Evolutionary conservation across 2,329 filamentous ascomycete genomes (phyloP).

Genomic region (Calonectria pteridis): DNA sequence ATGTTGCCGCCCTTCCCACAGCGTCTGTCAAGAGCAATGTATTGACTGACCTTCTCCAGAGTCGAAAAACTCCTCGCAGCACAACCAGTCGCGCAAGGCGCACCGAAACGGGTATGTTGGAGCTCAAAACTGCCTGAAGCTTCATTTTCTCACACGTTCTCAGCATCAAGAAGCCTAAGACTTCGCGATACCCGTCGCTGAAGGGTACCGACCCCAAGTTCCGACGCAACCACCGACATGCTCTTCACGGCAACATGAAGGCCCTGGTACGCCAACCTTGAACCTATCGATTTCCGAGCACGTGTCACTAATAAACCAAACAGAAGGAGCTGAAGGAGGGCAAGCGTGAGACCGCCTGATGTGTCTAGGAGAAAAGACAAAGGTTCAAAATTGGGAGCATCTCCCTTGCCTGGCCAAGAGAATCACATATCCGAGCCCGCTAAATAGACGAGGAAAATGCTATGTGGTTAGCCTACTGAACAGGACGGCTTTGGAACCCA

Average conservation of each 20-base stretch:
- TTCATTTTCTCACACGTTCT: slow-evolving; percentile 33
- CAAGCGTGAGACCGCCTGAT: slow-evolving; percentile 88
- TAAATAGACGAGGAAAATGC: slow-evolving; percentile 44
- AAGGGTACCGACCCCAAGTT: slow-evolving; percentile 99
- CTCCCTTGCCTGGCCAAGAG: slow-evolving; percentile 36
- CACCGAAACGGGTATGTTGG: slow-evolving; percentile 95
- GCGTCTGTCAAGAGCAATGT: background rate
- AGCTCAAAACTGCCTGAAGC: background rate
- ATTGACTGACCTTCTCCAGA: slow-evolving; percentile 66
- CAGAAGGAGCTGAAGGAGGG: slow-evolving; percentile 99
- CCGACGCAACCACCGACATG: slow-evolving; percentile 99
- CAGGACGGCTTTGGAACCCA: slow-evolving; percentile 31
- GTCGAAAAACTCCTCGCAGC: slow-evolving; percentile 99
- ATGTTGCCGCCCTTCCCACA: slow-evolving; percentile 39
- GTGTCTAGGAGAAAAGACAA: slow-evolving; percentile 30
- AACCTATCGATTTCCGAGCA: background rate
- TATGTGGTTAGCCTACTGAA: slow-evolving; percentile 37
- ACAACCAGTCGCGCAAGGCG: slow-evolving; percentile 98
- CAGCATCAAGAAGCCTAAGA: slow-evolving; percentile 99
- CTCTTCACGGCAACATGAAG: slow-evolving; percentile 98
- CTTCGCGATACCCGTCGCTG: slow-evolving; percentile 97
- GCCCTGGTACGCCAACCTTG: slow-evolving; percentile 80
- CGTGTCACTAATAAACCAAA: slow-evolving; percentile 50
- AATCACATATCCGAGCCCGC: slow-evolving; percentile 40
- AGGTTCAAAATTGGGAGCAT: slow-evolving; percentile 41